Conservation (phyloP, 257 asterid genomes). For the Solanum arcanum region DNA sequence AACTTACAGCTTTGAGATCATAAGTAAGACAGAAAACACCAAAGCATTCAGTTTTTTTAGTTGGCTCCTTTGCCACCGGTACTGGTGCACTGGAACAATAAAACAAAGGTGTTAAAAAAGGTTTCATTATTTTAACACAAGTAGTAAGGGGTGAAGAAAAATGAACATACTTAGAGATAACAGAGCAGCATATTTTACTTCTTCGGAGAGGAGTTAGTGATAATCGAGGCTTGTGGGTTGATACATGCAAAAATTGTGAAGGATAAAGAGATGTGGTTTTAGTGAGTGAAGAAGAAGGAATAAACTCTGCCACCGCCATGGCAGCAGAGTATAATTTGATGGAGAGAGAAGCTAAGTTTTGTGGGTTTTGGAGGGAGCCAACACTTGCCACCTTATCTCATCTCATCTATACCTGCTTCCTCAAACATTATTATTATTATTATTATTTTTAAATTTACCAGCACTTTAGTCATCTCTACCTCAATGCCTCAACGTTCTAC, state of each 20-base stretch:
- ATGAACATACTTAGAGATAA: conserved; percentile 43
- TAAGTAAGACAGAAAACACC: conserved; percentile 93
- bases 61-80: not conserved
- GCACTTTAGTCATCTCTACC: not conserved
- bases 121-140: not conserved
- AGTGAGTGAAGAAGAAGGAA: not conserved
- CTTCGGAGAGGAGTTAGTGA: conserved; percentile 16
- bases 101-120: not conserved
- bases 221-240: conserved; percentile 26
- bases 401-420: not conserved
- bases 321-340: conserved; percentile 2
- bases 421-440: not conserved
- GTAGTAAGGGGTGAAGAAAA: not conserved
- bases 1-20: conserved; percentile 82
- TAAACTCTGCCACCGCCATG: conserved; percentile 78
- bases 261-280: conserved; percentile 21
- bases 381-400: conserved; percentile 9
- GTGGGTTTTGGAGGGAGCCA: not conserved
- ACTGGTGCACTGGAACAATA: conserved; percentile 17
- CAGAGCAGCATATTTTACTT: conserved; percentile 48
- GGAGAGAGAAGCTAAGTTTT: not conserved
- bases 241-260: conserved; percentile 32
- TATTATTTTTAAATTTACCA: not conserved
- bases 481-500: not conserved
- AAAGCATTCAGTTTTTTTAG: conserved; percentile 67